phyloP scores from a whole-genome alignment of 352 stramenopile species.

The Phytopythium kandeliae region DNA sequence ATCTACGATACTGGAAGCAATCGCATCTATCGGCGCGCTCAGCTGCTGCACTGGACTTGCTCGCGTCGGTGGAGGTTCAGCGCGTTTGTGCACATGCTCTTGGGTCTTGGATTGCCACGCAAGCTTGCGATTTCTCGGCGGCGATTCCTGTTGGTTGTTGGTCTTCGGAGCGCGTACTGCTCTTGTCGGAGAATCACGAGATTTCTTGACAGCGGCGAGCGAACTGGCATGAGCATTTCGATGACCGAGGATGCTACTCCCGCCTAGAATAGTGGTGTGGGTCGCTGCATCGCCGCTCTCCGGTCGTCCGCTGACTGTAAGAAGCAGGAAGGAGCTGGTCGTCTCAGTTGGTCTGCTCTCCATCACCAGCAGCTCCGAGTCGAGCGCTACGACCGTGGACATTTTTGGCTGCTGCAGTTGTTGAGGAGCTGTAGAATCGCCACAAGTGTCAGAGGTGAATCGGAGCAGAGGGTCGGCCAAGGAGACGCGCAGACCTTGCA shows the following conservation, averaged over 20 bases:
- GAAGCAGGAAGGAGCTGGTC: slow-evolving; percentile 37
- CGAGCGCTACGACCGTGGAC: slow-evolving; percentile 50
- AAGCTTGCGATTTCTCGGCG: slow-evolving; percentile 3
- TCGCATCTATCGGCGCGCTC: neutral
- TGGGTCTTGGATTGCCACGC: neutral
- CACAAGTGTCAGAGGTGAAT: neutral
- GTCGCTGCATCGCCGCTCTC: slow-evolving; percentile 17
- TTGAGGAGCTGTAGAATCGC: neutral
- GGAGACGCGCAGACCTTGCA: slow-evolving; percentile 31
- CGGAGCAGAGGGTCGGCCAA: neutral
- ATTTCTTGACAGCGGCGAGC: neutral
- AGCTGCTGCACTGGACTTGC: neutral
- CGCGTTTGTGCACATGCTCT: neutral
- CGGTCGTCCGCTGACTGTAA: slow-evolving; percentile 42
- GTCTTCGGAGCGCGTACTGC: neutral
- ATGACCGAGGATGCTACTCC: neutral
- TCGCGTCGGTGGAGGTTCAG: neutral
- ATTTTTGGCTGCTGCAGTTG: slow-evolving; percentile 19
- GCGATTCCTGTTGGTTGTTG: slow-evolving; percentile 9
- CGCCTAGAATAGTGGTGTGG: too few species aligned
- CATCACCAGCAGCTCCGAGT: slow-evolving; percentile 67
- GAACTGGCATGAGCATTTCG: too few species aligned
- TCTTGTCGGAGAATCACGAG: neutral
- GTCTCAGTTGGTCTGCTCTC: slow-evolving; percentile 30
- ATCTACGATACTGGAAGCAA: slow-evolving; percentile 23